Percentiles rank a stretch among this genome's conserved stretches.
Evolutionary conservation across 1,284 basidiomycete species (phyloP).

Genomic region (Peniophora sp.): DNA sequence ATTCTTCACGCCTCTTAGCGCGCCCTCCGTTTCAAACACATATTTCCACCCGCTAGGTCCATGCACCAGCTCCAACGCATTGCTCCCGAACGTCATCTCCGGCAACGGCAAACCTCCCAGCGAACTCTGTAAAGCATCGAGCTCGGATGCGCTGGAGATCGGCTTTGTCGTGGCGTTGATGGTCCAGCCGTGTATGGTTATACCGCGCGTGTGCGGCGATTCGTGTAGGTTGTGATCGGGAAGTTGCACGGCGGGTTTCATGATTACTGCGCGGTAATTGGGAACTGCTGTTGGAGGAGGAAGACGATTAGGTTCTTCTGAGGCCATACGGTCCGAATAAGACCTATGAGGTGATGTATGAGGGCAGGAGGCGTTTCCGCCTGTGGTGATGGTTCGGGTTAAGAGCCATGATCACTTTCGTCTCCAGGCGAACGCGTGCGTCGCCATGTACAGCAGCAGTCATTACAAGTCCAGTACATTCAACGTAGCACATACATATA

Average conservation of each 20-base stretch:
- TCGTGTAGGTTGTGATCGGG: conserved; percentile 59
- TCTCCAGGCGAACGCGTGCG: no score
- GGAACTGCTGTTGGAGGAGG: conserved; percentile 3
- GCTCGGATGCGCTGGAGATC: conserved; percentile 71
- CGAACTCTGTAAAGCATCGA: conserved; percentile 56
- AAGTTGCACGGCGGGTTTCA: conserved; percentile 36
- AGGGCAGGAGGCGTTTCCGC: conserved; percentile 1
- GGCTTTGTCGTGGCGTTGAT: conserved; percentile 61
- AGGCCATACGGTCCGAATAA: no score
- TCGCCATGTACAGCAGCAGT: no score
- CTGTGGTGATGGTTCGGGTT: no score
- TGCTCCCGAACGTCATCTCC: conserved; percentile 96
- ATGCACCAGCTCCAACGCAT: conserved; percentile 64
- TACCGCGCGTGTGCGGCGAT: conserved; percentile 56
- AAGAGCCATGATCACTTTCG: no score
- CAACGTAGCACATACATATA: no score
- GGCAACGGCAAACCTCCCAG: conserved; percentile 74
- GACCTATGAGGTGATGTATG: neutral
- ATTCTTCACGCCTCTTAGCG: conserved; percentile 69
- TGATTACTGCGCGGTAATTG: conserved; percentile 18
- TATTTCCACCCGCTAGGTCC: conserved; percentile 56
- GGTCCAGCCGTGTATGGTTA: conserved; percentile 56
- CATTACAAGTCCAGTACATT: no score
- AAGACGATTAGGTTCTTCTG: no score
- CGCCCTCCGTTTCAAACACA: conserved; percentile 61